These are phyloP conservation scores for Myrica gale DNA, from an alignment of 306 rosid genomes.

Conservation along the genomic window DNA sequence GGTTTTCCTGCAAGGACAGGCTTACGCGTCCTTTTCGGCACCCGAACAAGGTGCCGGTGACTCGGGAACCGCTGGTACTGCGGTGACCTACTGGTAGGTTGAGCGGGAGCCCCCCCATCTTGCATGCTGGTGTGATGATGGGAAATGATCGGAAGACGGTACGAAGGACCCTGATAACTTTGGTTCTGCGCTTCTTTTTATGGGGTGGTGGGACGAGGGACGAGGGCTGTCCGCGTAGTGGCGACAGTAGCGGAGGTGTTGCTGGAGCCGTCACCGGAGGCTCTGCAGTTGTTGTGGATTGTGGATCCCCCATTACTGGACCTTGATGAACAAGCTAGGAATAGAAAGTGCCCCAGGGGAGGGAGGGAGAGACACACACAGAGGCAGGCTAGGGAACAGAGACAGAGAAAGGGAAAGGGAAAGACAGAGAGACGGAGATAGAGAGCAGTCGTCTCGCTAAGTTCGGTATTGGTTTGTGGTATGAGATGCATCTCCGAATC, in stretches of 20 bases:
- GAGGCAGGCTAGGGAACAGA: background rate
- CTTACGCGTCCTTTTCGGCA: constrained; percentile 65
- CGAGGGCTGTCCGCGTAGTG: constrained; percentile 4
- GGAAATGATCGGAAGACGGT: constrained; percentile 76
- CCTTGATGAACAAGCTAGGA: constrained; percentile 24
- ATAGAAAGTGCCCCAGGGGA: constrained; percentile 23
- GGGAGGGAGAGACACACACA: background rate
- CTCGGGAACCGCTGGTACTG: constrained; percentile 11
- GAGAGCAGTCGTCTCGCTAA: constrained; percentile 1
- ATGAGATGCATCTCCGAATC: constrained; percentile 19
- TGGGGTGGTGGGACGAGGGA: constrained; percentile 63
- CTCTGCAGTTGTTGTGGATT: constrained; percentile 17
- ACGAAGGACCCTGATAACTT: constrained; percentile 49
- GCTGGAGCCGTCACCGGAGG: constrained; percentile 8
- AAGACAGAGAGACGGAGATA: constrained; percentile 18
- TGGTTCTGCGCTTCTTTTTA: constrained; percentile 41
- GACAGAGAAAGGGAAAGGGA: constrained; percentile 22
- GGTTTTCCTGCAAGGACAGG: constrained; percentile 60
- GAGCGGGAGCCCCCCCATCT: constrained; percentile 41
- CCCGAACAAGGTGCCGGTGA: constrained; percentile 70
- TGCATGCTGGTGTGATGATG: constrained; percentile 61
- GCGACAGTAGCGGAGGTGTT: constrained; percentile 31
- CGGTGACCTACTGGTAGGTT: constrained; percentile 22
- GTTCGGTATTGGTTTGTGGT: constrained; percentile 24
- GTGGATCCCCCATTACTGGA: constrained; percentile 61